Percentiles rank a stretch among this genome's conserved stretches.
These are phyloP conservation scores for Candida patagonica DNA, from an alignment of 805 yeast species.

Conservation along the genomic window DNA sequence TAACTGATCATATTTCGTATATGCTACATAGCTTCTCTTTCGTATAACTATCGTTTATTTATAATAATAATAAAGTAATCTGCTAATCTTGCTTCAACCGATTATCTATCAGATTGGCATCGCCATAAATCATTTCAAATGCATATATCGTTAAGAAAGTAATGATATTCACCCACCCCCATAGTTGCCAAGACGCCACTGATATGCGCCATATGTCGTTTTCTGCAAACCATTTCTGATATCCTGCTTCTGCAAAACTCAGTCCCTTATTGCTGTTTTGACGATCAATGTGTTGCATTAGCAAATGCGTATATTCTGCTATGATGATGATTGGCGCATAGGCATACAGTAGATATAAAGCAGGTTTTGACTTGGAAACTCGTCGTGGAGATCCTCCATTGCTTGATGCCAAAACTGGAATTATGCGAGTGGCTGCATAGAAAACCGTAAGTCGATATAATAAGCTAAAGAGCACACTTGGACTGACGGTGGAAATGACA, in stretches of 20 bases:
- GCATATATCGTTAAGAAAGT: constrained; percentile 72
- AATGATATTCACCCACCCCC: constrained; percentile 94
- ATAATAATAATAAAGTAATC: too few species aligned
- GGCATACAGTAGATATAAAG: constrained; percentile 50
- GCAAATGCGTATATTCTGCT: constrained; percentile 89
- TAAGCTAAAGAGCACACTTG: constrained; percentile 72
- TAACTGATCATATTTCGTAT: too few species aligned
- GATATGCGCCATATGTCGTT: constrained; percentile 31
- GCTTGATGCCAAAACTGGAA: constrained; percentile 42
- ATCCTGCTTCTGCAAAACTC: constrained; percentile 1
- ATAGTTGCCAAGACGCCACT: constrained; percentile 72
- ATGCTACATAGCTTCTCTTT: too few species aligned
- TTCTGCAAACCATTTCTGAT: constrained; percentile 10
- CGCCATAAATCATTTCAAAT: constrained; percentile 49
- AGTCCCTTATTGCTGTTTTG: neutral
- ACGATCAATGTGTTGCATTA: constrained; percentile 76
- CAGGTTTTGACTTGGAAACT: constrained; percentile 14
- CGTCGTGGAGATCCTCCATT: constrained; percentile 10
- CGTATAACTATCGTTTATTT: too few species aligned
- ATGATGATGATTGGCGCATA: constrained; percentile 91
- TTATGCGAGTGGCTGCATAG: constrained; percentile 83
- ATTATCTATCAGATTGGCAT: constrained; percentile 12
- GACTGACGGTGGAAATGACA: constrained; percentile 56
- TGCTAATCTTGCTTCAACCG: constrained; percentile 15
- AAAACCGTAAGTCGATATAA: constrained; percentile 82